phyloP scores from a whole-genome alignment of 306 rosid species.

The Cucurbita maxima region DNA sequence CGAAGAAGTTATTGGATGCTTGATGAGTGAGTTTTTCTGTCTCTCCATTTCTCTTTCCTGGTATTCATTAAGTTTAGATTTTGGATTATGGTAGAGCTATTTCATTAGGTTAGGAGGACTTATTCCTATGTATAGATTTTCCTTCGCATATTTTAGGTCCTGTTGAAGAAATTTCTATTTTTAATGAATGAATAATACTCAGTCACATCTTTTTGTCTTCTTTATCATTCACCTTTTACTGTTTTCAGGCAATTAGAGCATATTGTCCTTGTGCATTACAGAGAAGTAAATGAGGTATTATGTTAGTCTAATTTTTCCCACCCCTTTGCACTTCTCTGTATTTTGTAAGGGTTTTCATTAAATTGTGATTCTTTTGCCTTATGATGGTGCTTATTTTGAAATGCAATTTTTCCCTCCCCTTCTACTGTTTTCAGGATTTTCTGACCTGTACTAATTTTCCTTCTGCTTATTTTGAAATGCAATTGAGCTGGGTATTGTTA shows the following conservation, averaged over 20 bases:
- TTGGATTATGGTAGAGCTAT: background rate
- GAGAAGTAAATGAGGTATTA: constrained; percentile 50
- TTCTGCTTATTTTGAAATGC: background rate
- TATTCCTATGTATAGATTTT: background rate
- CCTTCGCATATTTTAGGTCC: background rate
- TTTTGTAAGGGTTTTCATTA: background rate
- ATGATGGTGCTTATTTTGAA: background rate
- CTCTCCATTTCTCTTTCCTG: constrained; percentile 1
- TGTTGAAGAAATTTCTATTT: background rate
- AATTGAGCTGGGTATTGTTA: background rate
- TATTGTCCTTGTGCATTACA: constrained; percentile 73
- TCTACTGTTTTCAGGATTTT: too few species aligned
- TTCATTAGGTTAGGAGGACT: background rate
- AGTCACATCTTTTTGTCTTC: background rate
- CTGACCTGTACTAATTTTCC: background rate
- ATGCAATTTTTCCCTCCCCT: background rate
- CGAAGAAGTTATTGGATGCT: constrained; percentile 80
- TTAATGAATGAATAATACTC: background rate
- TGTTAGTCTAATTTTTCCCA: background rate
- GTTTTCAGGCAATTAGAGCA: constrained; percentile 51
- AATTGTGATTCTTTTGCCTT: background rate
- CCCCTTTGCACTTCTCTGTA: background rate
- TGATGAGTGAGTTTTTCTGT: constrained; percentile 35
- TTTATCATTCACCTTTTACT: background rate
- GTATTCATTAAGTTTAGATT: background rate